phyloP scores from a whole-genome alignment of 2,329 filamentous ascomycete species.

The Gliomastix tumulicola region DNA sequence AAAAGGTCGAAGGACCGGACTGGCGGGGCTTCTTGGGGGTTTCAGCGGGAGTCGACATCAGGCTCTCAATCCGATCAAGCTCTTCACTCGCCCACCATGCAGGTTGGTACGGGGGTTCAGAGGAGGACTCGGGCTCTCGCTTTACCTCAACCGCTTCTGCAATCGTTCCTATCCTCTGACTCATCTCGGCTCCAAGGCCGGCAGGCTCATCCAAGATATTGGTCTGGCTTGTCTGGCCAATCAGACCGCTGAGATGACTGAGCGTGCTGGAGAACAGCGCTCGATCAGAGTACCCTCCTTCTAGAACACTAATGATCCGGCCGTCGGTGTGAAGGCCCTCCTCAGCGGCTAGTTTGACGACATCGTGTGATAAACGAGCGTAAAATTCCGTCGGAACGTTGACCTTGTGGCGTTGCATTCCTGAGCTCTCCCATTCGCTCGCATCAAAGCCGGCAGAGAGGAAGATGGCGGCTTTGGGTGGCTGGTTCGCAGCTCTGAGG shows the following conservation, averaged over 20 bases:
- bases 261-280: conserved; percentile 82
- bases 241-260: conserved; percentile 87
- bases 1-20: conserved; percentile 64
- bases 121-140: conserved; percentile 10
- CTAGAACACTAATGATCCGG: conserved; percentile 84
- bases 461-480: conserved; percentile 82
- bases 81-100: conserved; percentile 63
- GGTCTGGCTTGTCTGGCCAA: no score
- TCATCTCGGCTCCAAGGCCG: conserved; percentile 54
- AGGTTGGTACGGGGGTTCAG: conserved; percentile 49
- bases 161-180: conserved; percentile 38
- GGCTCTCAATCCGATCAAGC: conserved; percentile 62
- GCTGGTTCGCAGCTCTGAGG: conserved; percentile 49
- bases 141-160: conserved; percentile 16
- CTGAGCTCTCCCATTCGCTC: conserved; percentile 84
- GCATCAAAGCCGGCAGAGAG: conserved; percentile 95
- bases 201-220: no score
- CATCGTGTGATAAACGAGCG: conserved; percentile 79
- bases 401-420: conserved; percentile 93
- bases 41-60: conserved; percentile 41
- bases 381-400: conserved; percentile 98
- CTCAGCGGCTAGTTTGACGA: conserved; percentile 76
- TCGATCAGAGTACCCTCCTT: conserved; percentile 92
- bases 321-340: conserved; percentile 72
- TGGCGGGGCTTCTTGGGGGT: conserved; percentile 47